Conservation (phyloP, 768 basidiomycete species). For the Infundibulicybe gibba region DNA sequence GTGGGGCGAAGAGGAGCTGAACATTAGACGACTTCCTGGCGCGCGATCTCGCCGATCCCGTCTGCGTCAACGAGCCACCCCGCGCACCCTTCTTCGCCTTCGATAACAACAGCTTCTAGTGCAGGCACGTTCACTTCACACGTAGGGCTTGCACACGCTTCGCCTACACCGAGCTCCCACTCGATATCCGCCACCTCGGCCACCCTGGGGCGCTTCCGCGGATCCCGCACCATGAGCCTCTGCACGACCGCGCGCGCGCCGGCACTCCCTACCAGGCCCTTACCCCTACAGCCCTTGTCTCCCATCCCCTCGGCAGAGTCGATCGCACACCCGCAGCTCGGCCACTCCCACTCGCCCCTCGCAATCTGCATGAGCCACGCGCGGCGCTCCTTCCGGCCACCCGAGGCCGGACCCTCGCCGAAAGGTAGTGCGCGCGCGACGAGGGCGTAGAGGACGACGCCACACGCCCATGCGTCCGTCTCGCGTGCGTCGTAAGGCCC, state of each 20-base stretch:
- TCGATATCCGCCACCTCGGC: conserved; percentile 59
- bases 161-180: conserved; percentile 20
- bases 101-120: conserved; percentile 13
- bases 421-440: conserved; percentile 73
- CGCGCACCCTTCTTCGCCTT: conserved; percentile 14
- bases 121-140: conserved; percentile 9
- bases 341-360: conserved; percentile 77
- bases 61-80: conserved; percentile 25
- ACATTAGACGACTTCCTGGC: conserved; percentile 22
- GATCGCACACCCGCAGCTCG: conserved; percentile 19
- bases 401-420: conserved; percentile 41
- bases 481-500: conserved; percentile 75
- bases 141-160: conserved; percentile 1
- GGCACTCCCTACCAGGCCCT: conserved; percentile 30
- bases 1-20: neutral
- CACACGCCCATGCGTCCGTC: conserved; percentile 89
- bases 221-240: conserved; percentile 66
- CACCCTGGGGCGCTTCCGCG: conserved; percentile 57
- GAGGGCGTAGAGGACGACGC: conserved; percentile 82
- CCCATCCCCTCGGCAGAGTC: neutral
- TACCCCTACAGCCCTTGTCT: conserved; percentile 31
- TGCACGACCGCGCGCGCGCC: conserved; percentile 52
- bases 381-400: conserved; percentile 37
- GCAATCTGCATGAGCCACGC: conserved; percentile 78
- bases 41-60: conserved; percentile 23